A percentile compares a stretch with the other conserved stretches of the same genome.
Evolutionary conservation across 192 early-diverging fungal genomes (phyloP).

Genomic region (Dimargaris cristalligena): DNA sequence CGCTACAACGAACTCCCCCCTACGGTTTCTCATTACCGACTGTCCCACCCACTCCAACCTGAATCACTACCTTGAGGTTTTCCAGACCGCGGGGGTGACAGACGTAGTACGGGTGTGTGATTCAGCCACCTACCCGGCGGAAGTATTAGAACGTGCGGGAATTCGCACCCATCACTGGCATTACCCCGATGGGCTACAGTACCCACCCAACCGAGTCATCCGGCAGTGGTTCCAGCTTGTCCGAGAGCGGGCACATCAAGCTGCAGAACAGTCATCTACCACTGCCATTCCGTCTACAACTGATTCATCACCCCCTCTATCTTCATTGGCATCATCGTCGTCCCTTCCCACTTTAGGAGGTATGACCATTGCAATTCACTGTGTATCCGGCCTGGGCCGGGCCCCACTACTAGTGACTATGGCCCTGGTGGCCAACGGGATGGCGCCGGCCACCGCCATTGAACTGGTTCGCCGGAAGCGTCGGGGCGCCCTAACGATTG

Average conservation of each 20-base stretch:
- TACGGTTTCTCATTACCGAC: slow-evolving; percentile 89
- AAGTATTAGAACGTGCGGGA: slow-evolving; percentile 33
- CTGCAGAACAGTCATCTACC: slow-evolving; percentile 13
- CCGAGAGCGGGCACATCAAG: slow-evolving; percentile 28
- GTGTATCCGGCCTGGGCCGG: slow-evolving; percentile 87
- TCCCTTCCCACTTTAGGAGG: background rate
- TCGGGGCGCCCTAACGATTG: slow-evolving; percentile 64
- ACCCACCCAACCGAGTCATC: slow-evolving; percentile 29
- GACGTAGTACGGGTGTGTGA: slow-evolving; percentile 85
- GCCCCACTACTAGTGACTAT: slow-evolving; percentile 81
- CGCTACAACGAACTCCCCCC: too few relatives aligned
- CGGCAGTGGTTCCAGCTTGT: slow-evolving; percentile 49
- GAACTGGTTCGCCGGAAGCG: slow-evolving; percentile 55
- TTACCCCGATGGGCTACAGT: background rate
- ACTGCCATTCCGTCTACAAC: slow-evolving; percentile 19
- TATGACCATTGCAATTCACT: slow-evolving; percentile 77
- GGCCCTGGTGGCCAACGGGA: slow-evolving; percentile 60
- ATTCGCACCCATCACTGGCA: slow-evolving; percentile 46
- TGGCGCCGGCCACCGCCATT: slow-evolving; percentile 57
- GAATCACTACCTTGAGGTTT: slow-evolving; percentile 52
- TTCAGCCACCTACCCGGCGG: slow-evolving; percentile 61
- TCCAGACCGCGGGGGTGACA: slow-evolving; percentile 54
- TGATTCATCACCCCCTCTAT: too few relatives aligned
- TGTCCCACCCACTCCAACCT: slow-evolving; percentile 75
- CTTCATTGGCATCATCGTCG: background rate